Base-by-base conservation (phyloP, 805 yeast genomes). In the Spathaspora gorwiae region DNA sequence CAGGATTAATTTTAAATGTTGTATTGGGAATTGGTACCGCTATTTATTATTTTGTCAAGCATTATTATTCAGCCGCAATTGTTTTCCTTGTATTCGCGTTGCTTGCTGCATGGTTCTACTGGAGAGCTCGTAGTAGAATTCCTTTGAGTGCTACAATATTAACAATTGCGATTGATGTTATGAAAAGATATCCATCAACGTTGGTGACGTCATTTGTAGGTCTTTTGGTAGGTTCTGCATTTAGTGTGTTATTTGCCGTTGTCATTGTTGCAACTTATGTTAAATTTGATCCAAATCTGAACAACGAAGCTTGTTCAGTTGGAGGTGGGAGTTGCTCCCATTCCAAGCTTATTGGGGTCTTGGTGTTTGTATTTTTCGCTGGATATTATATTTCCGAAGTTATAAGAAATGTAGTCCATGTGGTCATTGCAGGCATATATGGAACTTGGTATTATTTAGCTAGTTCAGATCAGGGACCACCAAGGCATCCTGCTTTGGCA, bases 391-490 rank as follows among this genome's bases (percentile, higher is more conserved):
- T 89, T 48, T 78, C 94, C 27, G 97, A 89, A 64, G 94, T 90
- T 14, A 71, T 87, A 47, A 81, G 83, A 65, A 89, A 87, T 55
- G 74, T 87, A 12, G 82, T 89, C 33, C 95, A 90, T 58, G 86
- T 84, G 19, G 79, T 90, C 1, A 81, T 88, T 39, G 76, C 92
- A 24, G 96, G 96, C 26, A 80, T 89, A 14, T 90, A 79, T 60
- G 97, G 97, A 8, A 79, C 92, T 7, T 90, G 97, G 97, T 90
- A 87, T 64, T 90, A 88, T 64, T 76, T 86, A 63, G 77, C 85
- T 14, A 73, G 73, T 45, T 79, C 89, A 10, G 89, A 83, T 59
- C 84, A 84, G 60, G 90, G 90, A 2, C 83, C 79, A 69, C 96
- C 96, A 30, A 74, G 60, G 54, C 75, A 78, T 70, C 92, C 96